These are phyloP conservation scores for Gentiana macrophylla DNA, from an alignment of 257 asterid species.

Conservation along the genomic window DNA sequence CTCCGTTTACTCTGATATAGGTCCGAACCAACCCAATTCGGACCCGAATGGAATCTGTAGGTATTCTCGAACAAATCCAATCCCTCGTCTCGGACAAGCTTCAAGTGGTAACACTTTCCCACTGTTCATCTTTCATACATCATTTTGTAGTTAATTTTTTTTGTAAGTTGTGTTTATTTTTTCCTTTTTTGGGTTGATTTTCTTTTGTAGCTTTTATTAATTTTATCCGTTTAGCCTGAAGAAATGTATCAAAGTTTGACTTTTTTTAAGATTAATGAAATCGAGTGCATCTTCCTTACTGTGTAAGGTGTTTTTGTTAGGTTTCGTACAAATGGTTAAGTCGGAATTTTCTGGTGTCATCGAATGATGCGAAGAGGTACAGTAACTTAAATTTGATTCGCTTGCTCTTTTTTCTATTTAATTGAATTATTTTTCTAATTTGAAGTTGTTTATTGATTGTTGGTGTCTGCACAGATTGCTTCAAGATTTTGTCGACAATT, in stretches of 20 bases:
- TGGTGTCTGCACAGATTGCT: slow-evolving; percentile 45
- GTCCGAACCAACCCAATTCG: slow-evolving; percentile 10
- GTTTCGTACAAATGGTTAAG: slow-evolving; percentile 99
- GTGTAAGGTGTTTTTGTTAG: slow-evolving; percentile 19
- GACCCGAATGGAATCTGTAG: slow-evolving; percentile 43
- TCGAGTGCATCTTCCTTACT: neutral
- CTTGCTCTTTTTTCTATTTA: neutral
- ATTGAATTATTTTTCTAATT: neutral
- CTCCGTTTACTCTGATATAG: neutral
- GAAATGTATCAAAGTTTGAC: too few relatives aligned
- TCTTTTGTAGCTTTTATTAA: too few relatives aligned
- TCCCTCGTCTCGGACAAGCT: slow-evolving; percentile 78
- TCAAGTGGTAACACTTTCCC: slow-evolving; percentile 64
- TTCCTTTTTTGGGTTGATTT: too few relatives aligned
- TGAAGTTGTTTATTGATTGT: neutral
- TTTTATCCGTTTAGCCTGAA: too few relatives aligned
- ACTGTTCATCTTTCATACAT: neutral
- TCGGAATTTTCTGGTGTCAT: slow-evolving; percentile 73
- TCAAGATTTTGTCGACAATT: slow-evolving; percentile 64
- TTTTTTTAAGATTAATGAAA: neutral
- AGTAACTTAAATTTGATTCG: neutral
- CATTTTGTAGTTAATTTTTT: neutral
- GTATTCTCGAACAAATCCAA: slow-evolving; percentile 65
- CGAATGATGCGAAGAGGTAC: slow-evolving; percentile 88
- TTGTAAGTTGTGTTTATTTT: too few relatives aligned